Conservation (phyloP, 345 rosid species). For the Schrenkiella parvula region DNA sequence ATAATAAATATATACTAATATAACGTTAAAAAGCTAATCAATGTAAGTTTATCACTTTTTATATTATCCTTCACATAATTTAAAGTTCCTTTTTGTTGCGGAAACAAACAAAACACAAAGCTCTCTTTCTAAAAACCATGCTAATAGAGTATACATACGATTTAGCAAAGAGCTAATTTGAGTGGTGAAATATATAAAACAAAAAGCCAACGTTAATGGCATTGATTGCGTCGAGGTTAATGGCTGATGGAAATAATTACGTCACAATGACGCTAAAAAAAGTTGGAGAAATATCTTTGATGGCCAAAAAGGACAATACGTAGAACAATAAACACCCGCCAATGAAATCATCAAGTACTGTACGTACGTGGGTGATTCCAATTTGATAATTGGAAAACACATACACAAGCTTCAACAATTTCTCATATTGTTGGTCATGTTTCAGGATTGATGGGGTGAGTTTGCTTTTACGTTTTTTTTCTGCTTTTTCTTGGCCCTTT, state of each 20-base stretch:
- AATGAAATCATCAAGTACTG: background rate
- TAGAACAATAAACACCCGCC: background rate
- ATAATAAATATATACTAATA: background rate
- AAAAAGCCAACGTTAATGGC: slow-evolving; percentile 19
- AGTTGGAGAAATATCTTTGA: background rate
- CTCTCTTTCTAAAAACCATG: background rate
- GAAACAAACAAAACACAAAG: background rate
- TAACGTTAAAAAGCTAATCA: no score
- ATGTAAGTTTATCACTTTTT: background rate
- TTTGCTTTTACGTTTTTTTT: slow-evolving; percentile 6
- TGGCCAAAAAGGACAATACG: background rate
- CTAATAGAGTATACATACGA: background rate
- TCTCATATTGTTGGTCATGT: background rate
- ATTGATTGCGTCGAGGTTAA: slow-evolving; percentile 23
- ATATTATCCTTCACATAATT: background rate
- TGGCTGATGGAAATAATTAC: background rate
- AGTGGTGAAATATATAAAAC: background rate
- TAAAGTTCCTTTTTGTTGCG: background rate
- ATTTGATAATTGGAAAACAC: background rate
- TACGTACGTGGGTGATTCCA: background rate
- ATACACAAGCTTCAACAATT: background rate
- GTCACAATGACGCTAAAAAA: background rate
- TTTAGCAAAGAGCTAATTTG: background rate
- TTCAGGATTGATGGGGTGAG: slow-evolving; percentile 32
- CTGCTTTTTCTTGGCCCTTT: slow-evolving; percentile 19